Percentiles rank a stretch among this genome's conserved stretches.
Conservation (phyloP, 2,329 filamentous ascomycete genomes). For the Fusarium poae region DNA sequence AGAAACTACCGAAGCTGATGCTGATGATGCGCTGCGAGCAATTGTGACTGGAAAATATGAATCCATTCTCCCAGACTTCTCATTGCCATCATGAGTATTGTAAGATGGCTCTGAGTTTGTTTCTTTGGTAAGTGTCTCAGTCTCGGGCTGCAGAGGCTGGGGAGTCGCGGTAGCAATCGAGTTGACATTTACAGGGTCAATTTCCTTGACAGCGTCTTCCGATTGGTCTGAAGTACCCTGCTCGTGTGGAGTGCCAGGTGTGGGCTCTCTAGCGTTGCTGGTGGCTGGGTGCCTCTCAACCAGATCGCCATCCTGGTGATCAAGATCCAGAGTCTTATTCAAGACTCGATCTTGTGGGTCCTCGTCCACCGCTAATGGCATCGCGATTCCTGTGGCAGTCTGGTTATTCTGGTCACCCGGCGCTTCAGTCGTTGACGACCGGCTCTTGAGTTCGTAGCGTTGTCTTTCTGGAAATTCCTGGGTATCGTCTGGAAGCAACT, state of each 20-base stretch:
- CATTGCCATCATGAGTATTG: slow-evolving; percentile 29
- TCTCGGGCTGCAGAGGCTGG: slow-evolving; percentile 24
- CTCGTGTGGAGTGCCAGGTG: slow-evolving; percentile 9
- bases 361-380: slow-evolving; percentile 33
- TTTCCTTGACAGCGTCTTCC: slow-evolving; percentile 1
- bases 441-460: slow-evolving; percentile 41
- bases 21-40: slow-evolving; percentile 23
- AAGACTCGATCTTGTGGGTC: slow-evolving; percentile 9
- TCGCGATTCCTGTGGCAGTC: slow-evolving; percentile 41
- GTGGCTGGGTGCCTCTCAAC: slow-evolving; percentile 12
- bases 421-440: slow-evolving; percentile 26
- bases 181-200: slow-evolving; percentile 22
- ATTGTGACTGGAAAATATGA: slow-evolving; percentile 12
- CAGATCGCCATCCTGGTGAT: slow-evolving; percentile 5
- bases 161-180: slow-evolving; percentile 14
- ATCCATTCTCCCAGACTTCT: slow-evolving; percentile 29
- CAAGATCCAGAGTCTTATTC: slow-evolving; percentile 1
- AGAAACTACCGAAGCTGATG: slow-evolving; percentile 14
- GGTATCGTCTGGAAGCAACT: slow-evolving; percentile 48
- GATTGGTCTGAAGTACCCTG: slow-evolving; percentile 33
- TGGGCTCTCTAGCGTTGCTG: slow-evolving; percentile 14
- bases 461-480: slow-evolving; percentile 40
- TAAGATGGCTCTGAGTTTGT: slow-evolving; percentile 9
- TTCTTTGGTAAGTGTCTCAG: slow-evolving; percentile 17
- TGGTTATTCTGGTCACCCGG: slow-evolving; percentile 27